Evolutionary conservation across 352 stramenopile species (phyloP).

Genomic region (Phytophthora ohioensis): DNA sequence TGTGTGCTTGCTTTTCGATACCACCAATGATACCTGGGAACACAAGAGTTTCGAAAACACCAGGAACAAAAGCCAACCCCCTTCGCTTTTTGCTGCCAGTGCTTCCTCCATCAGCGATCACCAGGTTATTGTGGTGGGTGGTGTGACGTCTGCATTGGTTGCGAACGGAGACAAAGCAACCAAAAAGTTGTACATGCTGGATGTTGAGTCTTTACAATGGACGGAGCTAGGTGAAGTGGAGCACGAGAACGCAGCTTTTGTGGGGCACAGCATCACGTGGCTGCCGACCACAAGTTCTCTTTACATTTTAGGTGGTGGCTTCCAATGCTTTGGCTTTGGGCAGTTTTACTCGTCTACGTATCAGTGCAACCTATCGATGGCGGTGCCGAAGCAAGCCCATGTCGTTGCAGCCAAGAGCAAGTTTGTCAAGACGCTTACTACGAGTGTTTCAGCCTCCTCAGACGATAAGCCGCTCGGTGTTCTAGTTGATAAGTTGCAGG

Average conservation of each 20-base stretch:
- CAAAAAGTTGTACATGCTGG: constrained; percentile 64
- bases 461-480: constrained; percentile 47
- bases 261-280: constrained; percentile 67
- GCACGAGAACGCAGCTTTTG: constrained; percentile 57
- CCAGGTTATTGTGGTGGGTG: constrained; percentile 70
- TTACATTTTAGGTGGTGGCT: constrained; percentile 76
- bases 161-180: constrained; percentile 50
- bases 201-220: constrained; percentile 59
- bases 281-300: constrained; percentile 47
- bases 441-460: constrained; percentile 4
- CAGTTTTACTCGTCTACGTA: constrained; percentile 79
- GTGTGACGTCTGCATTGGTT: constrained; percentile 53
- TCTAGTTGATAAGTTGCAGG: constrained; percentile 65
- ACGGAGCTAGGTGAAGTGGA: constrained; percentile 60
- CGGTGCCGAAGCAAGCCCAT: constrained; percentile 1
- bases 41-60: constrained; percentile 47
- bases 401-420: constrained; percentile 13
- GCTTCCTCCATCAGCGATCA: constrained; percentile 59
- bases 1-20: constrained; percentile 68
- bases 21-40: constrained; percentile 47
- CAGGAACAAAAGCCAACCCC: constrained; percentile 39
- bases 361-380: constrained; percentile 59
- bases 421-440: constrained; percentile 4
- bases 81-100: constrained; percentile 53
- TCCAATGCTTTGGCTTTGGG: constrained; percentile 88